Evolutionary conservation across 2,329 filamentous ascomycete species (phyloP).

Genomic region (Fonsecaea multimorphosa): DNA sequence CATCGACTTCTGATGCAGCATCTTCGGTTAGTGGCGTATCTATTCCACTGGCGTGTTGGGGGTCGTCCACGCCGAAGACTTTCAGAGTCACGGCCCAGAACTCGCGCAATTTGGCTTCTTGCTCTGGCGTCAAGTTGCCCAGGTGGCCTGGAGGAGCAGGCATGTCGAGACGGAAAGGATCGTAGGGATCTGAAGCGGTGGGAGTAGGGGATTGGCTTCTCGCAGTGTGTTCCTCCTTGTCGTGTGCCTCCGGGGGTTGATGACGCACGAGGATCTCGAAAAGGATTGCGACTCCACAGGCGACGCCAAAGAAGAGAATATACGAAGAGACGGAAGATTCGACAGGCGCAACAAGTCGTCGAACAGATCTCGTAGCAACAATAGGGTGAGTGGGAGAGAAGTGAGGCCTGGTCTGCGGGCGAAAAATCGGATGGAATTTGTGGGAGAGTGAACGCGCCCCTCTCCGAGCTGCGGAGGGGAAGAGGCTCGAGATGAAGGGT

Average conservation of each 20-base stretch:
- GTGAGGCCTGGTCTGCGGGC: constrained; percentile 3
- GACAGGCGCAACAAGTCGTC: constrained; percentile 9
- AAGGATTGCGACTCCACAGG: constrained; percentile 28
- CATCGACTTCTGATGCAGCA: constrained; percentile 40
- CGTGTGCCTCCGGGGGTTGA: constrained; percentile 22
- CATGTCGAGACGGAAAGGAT: constrained; percentile 37
- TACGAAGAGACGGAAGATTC: constrained; percentile 34
- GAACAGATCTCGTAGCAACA: neutral
- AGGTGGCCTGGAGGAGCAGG: constrained; percentile 69
- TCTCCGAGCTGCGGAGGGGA: constrained; percentile 11
- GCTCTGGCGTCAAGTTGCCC: constrained; percentile 85
- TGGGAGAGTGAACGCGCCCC: constrained; percentile 10
- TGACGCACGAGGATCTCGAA: constrained; percentile 29
- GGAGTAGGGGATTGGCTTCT: constrained; percentile 45
- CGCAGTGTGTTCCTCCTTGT: constrained; percentile 33
- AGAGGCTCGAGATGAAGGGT: constrained; percentile 7
- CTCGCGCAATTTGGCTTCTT: constrained; percentile 86
- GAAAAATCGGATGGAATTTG: constrained; percentile 1
- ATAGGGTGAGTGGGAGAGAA: constrained; percentile 1
- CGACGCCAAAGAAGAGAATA: constrained; percentile 29
- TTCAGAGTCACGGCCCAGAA: constrained; percentile 80
- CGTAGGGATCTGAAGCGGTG: constrained; percentile 17
- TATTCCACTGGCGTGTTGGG: constrained; percentile 22
- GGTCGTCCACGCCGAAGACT: constrained; percentile 68
- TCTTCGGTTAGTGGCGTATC: constrained; percentile 39